Conservation (phyloP, 2,329 filamentous ascomycete species). For the Cadophora malorum region DNA sequence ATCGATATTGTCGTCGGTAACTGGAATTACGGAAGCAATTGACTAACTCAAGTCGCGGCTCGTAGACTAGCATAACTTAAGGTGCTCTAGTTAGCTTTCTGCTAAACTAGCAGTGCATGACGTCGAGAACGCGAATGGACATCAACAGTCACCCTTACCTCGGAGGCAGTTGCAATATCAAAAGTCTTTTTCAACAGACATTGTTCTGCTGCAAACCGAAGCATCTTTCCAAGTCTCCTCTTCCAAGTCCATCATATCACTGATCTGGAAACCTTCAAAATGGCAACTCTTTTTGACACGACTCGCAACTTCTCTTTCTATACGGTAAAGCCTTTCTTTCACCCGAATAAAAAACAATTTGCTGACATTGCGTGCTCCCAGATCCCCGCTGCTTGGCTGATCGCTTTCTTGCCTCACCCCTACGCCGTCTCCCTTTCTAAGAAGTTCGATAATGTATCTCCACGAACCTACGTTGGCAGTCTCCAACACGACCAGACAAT, state of each 20-base stretch:
- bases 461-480: constrained; percentile 41
- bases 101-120: neutral
- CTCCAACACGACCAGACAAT: constrained; percentile 44
- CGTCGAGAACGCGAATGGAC: neutral
- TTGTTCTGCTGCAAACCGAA: no score
- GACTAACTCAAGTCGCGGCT: neutral
- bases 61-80: neutral
- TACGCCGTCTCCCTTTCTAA: constrained; percentile 41
- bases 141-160: neutral
- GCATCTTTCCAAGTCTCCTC: neutral
- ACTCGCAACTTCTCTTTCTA: constrained; percentile 23
- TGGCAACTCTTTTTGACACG: constrained; percentile 25
- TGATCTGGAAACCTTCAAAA: neutral
- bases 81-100: neutral
- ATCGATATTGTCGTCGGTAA: neutral
- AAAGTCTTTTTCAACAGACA: no score
- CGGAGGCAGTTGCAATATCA: neutral
- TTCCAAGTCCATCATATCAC: neutral
- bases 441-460: constrained; percentile 42
- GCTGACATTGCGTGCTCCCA: constrained; percentile 5
- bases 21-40: neutral
- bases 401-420: constrained; percentile 46
- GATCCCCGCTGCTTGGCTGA: constrained; percentile 44
- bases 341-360: neutral
- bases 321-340: constrained; percentile 1